Evolutionary conservation across 495 filamentous ascomycete genomes (phyloP).

Genomic region (Glarea lozoyensis): DNA sequence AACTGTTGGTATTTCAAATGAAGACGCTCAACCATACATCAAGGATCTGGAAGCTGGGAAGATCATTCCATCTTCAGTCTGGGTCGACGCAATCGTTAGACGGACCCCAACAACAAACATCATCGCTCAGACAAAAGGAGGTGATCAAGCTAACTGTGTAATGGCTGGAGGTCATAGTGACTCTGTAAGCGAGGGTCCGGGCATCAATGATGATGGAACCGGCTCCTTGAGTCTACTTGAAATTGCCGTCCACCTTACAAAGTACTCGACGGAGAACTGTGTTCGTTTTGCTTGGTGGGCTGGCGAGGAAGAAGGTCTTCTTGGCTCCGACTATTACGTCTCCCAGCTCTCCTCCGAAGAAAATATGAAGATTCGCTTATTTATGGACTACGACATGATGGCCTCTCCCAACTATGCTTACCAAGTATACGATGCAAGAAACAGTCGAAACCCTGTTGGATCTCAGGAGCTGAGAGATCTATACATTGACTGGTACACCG

Average conservation of each 20-base stretch:
- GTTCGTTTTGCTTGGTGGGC: slow-evolving; percentile 51
- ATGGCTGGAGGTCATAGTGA: slow-evolving; percentile 50
- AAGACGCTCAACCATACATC: slow-evolving; percentile 39
- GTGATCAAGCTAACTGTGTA: slow-evolving; percentile 46
- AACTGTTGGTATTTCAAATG: slow-evolving; percentile 45
- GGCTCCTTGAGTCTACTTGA: slow-evolving; percentile 45
- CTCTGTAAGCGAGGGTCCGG: slow-evolving; percentile 40
- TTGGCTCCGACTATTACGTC: slow-evolving; percentile 48
- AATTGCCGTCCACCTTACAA: slow-evolving; percentile 39
- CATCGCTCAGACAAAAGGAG: slow-evolving; percentile 43
- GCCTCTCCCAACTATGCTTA: slow-evolving; percentile 46
- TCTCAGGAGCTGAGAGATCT: slow-evolving; percentile 41
- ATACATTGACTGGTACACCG: slow-evolving; percentile 40
- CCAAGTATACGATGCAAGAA: slow-evolving; percentile 40
- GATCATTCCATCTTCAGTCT: slow-evolving; percentile 40
- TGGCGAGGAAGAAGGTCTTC: slow-evolving; percentile 49
- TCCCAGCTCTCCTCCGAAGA: slow-evolving; percentile 35
- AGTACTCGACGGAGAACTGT: slow-evolving; percentile 44
- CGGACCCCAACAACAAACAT: slow-evolving; percentile 40
- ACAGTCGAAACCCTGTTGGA: slow-evolving; percentile 37
- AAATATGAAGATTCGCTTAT: slow-evolving; percentile 45
- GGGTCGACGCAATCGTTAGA: slow-evolving; percentile 41
- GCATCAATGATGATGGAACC: slow-evolving; percentile 42
- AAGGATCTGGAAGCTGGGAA: slow-evolving; percentile 36
- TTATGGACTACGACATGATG: slow-evolving; percentile 55